Evolutionary conservation across 257 asterid species (phyloP).

Genomic region (Primulina huaijiensis): DNA sequence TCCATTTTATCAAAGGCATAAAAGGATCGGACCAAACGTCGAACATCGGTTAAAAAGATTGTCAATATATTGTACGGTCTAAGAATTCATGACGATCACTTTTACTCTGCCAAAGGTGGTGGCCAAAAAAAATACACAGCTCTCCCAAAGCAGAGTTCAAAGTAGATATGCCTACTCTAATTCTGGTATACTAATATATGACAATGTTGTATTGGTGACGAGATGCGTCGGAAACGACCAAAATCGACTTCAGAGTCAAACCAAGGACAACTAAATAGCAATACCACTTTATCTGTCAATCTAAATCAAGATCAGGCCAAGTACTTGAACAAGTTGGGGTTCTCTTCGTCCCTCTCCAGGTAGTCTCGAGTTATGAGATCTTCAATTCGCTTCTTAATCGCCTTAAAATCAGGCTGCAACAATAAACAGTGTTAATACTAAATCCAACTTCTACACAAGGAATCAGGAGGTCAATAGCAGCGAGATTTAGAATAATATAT

Average conservation of each 20-base stretch:
- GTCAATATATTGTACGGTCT: neutral
- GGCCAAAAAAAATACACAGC: neutral
- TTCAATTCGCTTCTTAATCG: conserved; percentile 55
- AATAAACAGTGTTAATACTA: neutral
- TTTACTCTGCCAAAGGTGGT: neutral
- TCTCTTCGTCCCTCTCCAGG: conserved; percentile 49
- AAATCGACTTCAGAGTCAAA: conserved; percentile 2
- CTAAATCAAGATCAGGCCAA: conserved; percentile 26
- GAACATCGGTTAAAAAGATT: too few relatives aligned
- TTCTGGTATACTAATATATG: neutral
- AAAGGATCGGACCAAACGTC: neutral
- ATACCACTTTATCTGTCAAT: neutral
- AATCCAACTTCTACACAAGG: neutral
- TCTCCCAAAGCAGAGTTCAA: neutral
- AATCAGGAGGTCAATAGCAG: neutral
- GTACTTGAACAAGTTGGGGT: conserved; percentile 44
- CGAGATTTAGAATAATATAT: neutral
- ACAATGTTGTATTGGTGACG: neutral
- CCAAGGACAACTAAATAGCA: neutral
- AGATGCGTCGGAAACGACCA: neutral
- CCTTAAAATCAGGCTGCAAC: conserved; percentile 52
- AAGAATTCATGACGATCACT: neutral
- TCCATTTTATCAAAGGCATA: too few relatives aligned
- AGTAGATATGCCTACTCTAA: conserved; percentile 1
- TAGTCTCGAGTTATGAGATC: conserved; percentile 47